A percentile compares a stretch with the other conserved stretches of the same genome.
Conservation (phyloP, 129 eudicot species). For the carrot (Daucus carota) region DH1_v3.0 NC_030383.2:56022001-56022500, state of each 20-base stretch:
- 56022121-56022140: slow-evolving; percentile 96
- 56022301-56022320: not conserved
- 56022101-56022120: slow-evolving; percentile 93
- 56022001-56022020: not conserved
- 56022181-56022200: slow-evolving; percentile 63
- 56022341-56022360: not conserved
- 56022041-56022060: not conserved
- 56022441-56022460: not conserved
- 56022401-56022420: not conserved
- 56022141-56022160: slow-evolving; percentile 93
- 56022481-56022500: not conserved
- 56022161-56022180: slow-evolving; percentile 82
- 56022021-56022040: not conserved
- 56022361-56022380: not conserved
- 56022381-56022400: not conserved
- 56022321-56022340: not conserved
- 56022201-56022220: slow-evolving; percentile 99
- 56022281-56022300: not conserved
- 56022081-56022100: slow-evolving; percentile 54
- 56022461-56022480: not conserved
- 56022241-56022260: slow-evolving; percentile 2
- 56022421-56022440: not conserved
- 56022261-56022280: not conserved
- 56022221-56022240: slow-evolving; percentile 58
- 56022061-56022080: not conserved